These are phyloP conservation scores for Trichocladium antarcticum DNA, from an alignment of 495 filamentous ascomycete species.

Conservation along the genomic window DNA sequence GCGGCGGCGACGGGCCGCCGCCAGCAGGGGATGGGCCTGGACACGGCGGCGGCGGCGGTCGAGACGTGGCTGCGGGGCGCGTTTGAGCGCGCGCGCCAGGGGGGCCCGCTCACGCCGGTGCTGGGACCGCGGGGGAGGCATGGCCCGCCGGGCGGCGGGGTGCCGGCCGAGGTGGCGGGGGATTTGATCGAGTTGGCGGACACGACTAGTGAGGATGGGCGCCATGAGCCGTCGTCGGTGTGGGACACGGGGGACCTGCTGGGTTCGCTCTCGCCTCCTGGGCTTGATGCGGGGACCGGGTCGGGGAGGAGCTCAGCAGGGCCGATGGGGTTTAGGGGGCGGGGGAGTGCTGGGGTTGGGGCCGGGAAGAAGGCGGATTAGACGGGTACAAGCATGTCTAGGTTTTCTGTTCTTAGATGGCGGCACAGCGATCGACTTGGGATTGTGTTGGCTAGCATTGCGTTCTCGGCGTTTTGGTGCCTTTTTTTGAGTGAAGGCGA, in stretches of 20 bases:
- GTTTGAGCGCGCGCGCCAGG: constrained; percentile 42
- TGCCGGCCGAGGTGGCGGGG: constrained; percentile 28
- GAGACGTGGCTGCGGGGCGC: constrained; percentile 83
- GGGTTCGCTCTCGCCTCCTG: constrained; percentile 6
- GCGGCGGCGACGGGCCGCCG: constrained; percentile 20
- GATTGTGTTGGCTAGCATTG: constrained; percentile 1
- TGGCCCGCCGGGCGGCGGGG: constrained; percentile 19
- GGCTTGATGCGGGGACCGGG: constrained; percentile 4
- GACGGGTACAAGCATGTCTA: background rate
- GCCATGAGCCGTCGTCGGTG: constrained; percentile 12
- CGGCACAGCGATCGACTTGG: background rate
- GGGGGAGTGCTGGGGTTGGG: background rate
- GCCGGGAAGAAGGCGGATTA: constrained; percentile 29
- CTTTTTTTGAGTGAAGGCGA: background rate
- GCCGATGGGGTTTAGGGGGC: constrained; percentile 9
- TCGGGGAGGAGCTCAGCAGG: constrained; percentile 26
- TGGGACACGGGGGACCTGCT: constrained; percentile 11
- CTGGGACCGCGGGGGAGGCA: constrained; percentile 30
- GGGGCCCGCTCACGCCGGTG: constrained; percentile 35
- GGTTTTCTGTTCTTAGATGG: no score
- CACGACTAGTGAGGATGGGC: constrained; percentile 42
- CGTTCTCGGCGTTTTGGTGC: constrained; percentile 3
- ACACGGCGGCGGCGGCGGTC: constrained; percentile 73
- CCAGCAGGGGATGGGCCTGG: constrained; percentile 45
- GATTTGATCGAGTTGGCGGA: constrained; percentile 85